Base-by-base conservation (phyloP, 192 early-diverging fungal species). In the Backusella liffmaniae region DNA sequence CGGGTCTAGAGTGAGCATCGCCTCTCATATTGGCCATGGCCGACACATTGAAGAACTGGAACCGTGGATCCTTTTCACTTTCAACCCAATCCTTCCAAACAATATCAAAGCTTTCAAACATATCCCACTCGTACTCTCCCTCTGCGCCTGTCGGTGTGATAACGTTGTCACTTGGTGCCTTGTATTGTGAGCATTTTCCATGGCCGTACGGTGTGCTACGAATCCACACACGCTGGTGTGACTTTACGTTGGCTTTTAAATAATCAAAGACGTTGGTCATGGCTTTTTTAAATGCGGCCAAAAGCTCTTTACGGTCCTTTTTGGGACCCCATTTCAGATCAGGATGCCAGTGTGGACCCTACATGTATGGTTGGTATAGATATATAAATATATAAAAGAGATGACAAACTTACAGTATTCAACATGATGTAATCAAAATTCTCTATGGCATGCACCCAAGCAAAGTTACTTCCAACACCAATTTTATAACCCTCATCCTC, bases 31-130 rank as follows among this genome's bases (percentile, higher is more conserved):
- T 76, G n/a, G 80, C 3, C 39, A 73, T 59, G 5, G 18, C 46
- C 9, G 80, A 82, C 0, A 82, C 76, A 59, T 77, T 66, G 9
- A 77, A 66, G 18, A 72, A 77, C 4, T 32, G 68, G 69, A 77
- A 77, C 4, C 76, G 53, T 4, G 36, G 26, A 44, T 77, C 69
- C 18, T 80, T 80, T 37, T 75, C 74, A 30, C 66, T 41, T 5
- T 72, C 62, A 30, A 80, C 44, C 62, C 68, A 71, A 6, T 75
- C 80, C 80, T 82, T 82, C 80, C 76, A 82, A 16, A 82, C 37
- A 26, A 62, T 1, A 65, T 77, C 76, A 66, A 82, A 77, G 34
- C 44, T 44, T 51, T 66, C 65, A 4, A 82, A 66, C n/a, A 78
- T 39, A 67, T 82, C 70, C 80, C 80, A 82, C 36, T 82, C 62